phyloP scores from a whole-genome alignment of 768 basidiomycete species.

The Mycena indigotica region DNA sequence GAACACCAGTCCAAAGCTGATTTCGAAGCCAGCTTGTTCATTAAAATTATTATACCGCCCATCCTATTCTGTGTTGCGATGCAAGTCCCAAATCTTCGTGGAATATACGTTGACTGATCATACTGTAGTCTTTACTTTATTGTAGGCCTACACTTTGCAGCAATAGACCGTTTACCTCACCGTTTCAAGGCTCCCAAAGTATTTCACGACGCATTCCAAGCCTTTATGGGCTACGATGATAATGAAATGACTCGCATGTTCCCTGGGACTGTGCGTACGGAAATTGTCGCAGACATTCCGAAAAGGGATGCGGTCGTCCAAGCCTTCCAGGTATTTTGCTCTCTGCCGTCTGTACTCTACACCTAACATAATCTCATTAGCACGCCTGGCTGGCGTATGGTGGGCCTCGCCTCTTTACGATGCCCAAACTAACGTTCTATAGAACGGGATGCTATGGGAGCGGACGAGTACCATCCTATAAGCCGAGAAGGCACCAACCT shows the following conservation, averaged over 20 bases:
- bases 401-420: constrained; percentile 35
- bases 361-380: constrained; percentile 37
- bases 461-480: constrained; percentile 91
- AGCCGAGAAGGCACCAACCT: constrained; percentile 75
- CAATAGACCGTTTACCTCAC: neutral
- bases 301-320: constrained; percentile 72
- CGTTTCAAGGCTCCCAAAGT: constrained; percentile 4
- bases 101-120: no score
- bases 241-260: constrained; percentile 6
- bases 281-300: constrained; percentile 52
- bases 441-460: constrained; percentile 91
- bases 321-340: constrained; percentile 70
- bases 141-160: neutral
- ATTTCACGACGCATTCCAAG: constrained; percentile 16
- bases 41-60: neutral
- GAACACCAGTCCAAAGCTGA: neutral
- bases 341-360: neutral
- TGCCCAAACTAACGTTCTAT: constrained; percentile 17
- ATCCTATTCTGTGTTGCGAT: neutral
- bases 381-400: constrained; percentile 88
- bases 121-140: neutral
- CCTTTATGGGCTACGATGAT: constrained; percentile 11
- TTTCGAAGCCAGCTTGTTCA: neutral
- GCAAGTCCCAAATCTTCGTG: no score
- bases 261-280: neutral